Evolutionary conservation across 495 filamentous ascomycete genomes (phyloP), one percentile per base, ranked within the genome.

Genomic region (Sordaria brevicollis): DNA sequence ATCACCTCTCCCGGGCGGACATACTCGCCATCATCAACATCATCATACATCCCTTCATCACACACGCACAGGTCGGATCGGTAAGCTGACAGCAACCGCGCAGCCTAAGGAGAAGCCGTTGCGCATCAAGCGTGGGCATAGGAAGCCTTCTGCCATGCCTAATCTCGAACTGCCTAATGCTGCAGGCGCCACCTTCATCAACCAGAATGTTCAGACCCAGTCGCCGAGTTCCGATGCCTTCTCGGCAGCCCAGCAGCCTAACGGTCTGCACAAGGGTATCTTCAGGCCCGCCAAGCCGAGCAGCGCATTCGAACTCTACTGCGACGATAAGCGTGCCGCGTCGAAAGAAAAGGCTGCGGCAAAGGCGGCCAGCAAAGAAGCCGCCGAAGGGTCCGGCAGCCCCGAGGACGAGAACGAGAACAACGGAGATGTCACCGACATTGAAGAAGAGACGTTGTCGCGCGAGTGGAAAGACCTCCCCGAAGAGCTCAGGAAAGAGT

Each of bases 81-180:
- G 67, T 65, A 74, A 31, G 71, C 69, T 78, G 71, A 74, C 73
- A 65, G 76, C 72, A 39, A 70, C 67, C 66, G 39, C 72, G 72
- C 76, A 96, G 93, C 93, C 93, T 17, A 90, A 94, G 81, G 93
- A 97, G 79, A 94, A 95, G 72, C 94, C 94, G 17, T 84, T 97
- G 66, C 91, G 94, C 69, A 89, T 89, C 35, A 97, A 97, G 84
- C 90, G 93, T 65, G 89, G 90, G 36, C 91, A 87, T 68, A 77
- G 86, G 37, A 87, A 87, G 77, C 81, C 84, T 29, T 83, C 82
- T 66, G 78, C 82, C 19, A 76, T 85, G 31, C 73, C 78, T 62
- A 71, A 73, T 38, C 65, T 71, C 57, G 76, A 79, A 3, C 69
- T 66, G 31, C 70, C 71, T 1, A 25, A 69, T 7, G 67, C 43